Evolutionary conservation across 345 rosid species (phyloP).

Genomic region (Acer saccharum): DNA sequence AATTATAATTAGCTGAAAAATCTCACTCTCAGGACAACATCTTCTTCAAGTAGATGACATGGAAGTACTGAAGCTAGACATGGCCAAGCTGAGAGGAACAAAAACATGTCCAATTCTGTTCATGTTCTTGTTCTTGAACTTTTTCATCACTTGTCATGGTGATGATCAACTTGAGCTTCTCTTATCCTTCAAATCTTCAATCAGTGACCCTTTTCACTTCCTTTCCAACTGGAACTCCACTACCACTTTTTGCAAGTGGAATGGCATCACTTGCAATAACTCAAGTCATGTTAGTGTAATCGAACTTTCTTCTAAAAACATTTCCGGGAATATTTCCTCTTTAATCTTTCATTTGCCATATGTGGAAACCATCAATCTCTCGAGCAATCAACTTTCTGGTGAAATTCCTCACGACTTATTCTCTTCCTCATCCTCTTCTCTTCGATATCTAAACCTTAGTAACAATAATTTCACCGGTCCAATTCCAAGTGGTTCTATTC

Average conservation of each 20-base stretch:
- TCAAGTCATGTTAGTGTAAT: conserved; percentile 51
- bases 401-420: conserved; percentile 52
- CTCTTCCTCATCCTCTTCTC: conserved; percentile 48
- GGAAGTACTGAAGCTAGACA: conserved; percentile 18
- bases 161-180: conserved; percentile 64
- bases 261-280: conserved; percentile 63
- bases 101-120: conserved; percentile 26
- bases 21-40: neutral
- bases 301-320: conserved; percentile 58
- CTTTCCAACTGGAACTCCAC: conserved; percentile 71
- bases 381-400: conserved; percentile 65
- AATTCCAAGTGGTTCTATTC: conserved; percentile 41
- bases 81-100: conserved; percentile 30
- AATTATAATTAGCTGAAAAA: conserved; percentile 14
- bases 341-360: conserved; percentile 55
- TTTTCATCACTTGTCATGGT: conserved; percentile 31
- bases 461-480: conserved; percentile 81
- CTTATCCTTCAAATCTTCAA: conserved; percentile 62
- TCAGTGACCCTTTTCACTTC: conserved; percentile 61
- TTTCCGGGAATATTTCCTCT: conserved; percentile 56
- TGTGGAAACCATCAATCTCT: conserved; percentile 58
- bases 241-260: conserved; percentile 62
- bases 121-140: conserved; percentile 36
- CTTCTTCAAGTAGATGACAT: conserved; percentile 27
- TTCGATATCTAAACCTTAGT: conserved; percentile 73